Conservation (phyloP, 2,329 filamentous ascomycete genomes). For the Penicillium sp. region DNA sequence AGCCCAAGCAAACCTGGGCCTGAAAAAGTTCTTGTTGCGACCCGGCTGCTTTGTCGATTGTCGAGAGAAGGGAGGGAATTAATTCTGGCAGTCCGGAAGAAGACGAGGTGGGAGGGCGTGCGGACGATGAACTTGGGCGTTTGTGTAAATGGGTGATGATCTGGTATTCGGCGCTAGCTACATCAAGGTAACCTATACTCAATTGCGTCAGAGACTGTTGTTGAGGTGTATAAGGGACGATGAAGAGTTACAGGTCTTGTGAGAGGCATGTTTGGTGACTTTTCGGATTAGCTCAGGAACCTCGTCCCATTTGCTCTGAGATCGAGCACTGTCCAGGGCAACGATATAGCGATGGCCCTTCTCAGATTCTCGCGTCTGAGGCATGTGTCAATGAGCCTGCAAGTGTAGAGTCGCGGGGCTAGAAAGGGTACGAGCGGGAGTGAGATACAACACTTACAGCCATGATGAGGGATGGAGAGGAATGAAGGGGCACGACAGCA, state of each 20-base stretch:
- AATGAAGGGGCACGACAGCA: slow-evolving; percentile 16
- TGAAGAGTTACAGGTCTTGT: slow-evolving; percentile 71
- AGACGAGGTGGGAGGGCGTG: slow-evolving; percentile 42
- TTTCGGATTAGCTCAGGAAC: slow-evolving; percentile 91
- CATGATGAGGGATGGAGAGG: slow-evolving; percentile 27
- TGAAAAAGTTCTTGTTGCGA: slow-evolving; percentile 68
- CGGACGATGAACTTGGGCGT: slow-evolving; percentile 35
- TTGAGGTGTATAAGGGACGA: slow-evolving; percentile 21
- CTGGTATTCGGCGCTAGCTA: slow-evolving; percentile 71
- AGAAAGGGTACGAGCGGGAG: not conserved
- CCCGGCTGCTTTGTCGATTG: slow-evolving; percentile 63
- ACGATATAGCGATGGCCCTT: slow-evolving; percentile 85
- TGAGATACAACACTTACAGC: slow-evolving; percentile 23
- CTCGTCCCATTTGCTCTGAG: slow-evolving; percentile 83
- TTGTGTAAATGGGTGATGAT: slow-evolving; percentile 60
- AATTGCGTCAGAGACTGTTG: slow-evolving; percentile 21
- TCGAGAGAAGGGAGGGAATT: slow-evolving; percentile 49
- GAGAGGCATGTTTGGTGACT: slow-evolving; percentile 88
- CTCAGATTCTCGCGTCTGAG: slow-evolving; percentile 58
- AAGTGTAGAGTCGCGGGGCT: slow-evolving; percentile 10
- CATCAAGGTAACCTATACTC: slow-evolving; percentile 68
- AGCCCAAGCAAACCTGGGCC: slow-evolving; percentile 80
- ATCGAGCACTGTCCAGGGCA: slow-evolving; percentile 83
- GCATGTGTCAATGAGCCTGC: slow-evolving; percentile 14
- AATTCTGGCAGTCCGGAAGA: slow-evolving; percentile 50